phyloP scores from a whole-genome alignment of 768 basidiomycete genomes.

The Strobilomyces confusus region DNA sequence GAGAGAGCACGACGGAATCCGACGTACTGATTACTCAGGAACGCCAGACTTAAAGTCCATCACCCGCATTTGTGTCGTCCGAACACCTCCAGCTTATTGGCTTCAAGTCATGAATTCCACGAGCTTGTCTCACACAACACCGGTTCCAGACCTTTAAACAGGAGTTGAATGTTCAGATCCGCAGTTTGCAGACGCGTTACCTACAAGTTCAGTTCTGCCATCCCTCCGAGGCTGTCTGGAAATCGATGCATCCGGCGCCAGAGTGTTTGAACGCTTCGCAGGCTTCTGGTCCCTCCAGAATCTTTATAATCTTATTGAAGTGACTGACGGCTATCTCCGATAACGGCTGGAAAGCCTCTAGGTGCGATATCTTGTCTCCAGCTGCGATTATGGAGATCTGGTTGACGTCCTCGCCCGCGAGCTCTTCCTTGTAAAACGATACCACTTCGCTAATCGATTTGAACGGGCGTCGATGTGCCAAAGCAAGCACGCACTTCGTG shows the following conservation, averaged over 20 bases:
- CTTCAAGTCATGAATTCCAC: too few species aligned
- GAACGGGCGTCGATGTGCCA: neutral
- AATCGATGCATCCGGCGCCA: conserved; percentile 17
- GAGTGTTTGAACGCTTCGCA: conserved; percentile 6
- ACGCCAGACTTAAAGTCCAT: too few species aligned
- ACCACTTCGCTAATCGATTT: neutral
- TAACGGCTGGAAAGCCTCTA: neutral
- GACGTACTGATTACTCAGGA: too few species aligned
- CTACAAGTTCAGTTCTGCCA: conserved; percentile 14
- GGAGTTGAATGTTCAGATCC: neutral
- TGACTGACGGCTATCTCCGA: neutral
- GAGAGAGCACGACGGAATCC: too few species aligned
- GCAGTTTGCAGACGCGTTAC: neutral
- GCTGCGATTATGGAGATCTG: neutral
- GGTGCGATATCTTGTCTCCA: neutral
- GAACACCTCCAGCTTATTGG: too few species aligned
- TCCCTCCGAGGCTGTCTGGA: conserved; percentile 17
- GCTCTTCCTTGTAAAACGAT: neutral
- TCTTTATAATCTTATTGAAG: conserved; percentile 20
- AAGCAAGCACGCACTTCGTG: neutral
- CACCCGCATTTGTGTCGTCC: too few species aligned
- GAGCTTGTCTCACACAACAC: too few species aligned
- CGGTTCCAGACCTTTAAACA: too few species aligned
- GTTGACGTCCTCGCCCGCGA: neutral
- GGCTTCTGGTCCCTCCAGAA: conserved; percentile 9